Evolutionary conservation across 2,329 filamentous ascomycete species (phyloP).

Genomic region (Allantophomopsis lycopodina): DNA sequence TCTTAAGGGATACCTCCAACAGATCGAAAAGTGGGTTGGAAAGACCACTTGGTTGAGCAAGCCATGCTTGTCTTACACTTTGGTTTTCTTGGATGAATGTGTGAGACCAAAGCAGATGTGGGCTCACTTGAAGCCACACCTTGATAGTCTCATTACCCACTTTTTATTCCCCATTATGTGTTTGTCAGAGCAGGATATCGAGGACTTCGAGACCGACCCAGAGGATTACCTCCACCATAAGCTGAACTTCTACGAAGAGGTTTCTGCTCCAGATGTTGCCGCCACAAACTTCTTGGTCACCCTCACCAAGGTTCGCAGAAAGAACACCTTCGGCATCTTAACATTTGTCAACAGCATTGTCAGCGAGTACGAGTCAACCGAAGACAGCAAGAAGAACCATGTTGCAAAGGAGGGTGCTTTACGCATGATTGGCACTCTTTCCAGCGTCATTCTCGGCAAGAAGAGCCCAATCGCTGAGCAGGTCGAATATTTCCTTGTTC

Average conservation of each 20-base stretch:
- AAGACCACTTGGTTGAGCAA: constrained; percentile 93
- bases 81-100: constrained; percentile 93
- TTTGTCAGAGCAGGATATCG: constrained; percentile 80
- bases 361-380: constrained; percentile 75
- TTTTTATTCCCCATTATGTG: constrained; percentile 93
- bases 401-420: constrained; percentile 92
- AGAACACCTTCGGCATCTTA: constrained; percentile 89
- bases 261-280: constrained; percentile 86
- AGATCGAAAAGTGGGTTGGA: constrained; percentile 95
- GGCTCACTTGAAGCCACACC: constrained; percentile 83
- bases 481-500: constrained; percentile 96
- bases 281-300: constrained; percentile 95
- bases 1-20: constrained; percentile 81
- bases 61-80: constrained; percentile 81
- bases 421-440: constrained; percentile 91
- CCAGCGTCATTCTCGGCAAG: constrained; percentile 89
- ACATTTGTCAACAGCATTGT: constrained; percentile 93
- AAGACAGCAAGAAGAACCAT: constrained; percentile 83
- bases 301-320: constrained; percentile 84
- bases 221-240: constrained; percentile 96
- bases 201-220: constrained; percentile 87
- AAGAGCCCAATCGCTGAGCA: constrained; percentile 97
- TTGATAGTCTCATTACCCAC: constrained; percentile 86
- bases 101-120: constrained; percentile 97
- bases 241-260: constrained; percentile 95